Percentiles rank a stretch among this genome's conserved stretches.
Conservation (phyloP, 768 basidiomycete species). For the Mycena rosella region DNA sequence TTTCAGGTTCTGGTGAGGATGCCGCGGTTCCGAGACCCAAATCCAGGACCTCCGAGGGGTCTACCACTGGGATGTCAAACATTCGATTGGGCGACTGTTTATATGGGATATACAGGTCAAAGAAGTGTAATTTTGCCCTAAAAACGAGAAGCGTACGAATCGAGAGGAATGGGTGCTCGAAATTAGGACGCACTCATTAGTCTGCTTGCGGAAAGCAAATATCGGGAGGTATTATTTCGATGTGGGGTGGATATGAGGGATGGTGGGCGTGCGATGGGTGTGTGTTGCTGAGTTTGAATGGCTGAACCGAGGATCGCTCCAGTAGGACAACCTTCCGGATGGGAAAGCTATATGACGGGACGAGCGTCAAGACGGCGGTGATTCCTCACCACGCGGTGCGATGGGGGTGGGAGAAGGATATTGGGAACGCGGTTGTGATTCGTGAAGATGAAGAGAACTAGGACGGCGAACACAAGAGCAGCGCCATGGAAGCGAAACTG, state of each 20-base stretch:
- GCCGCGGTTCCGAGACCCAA: neutral
- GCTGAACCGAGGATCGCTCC: neutral
- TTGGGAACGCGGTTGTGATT: neutral
- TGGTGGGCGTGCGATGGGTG: neutral
- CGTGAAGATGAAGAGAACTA: neutral
- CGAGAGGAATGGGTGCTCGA: no score
- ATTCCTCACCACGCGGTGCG: neutral
- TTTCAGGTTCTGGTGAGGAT: no score
- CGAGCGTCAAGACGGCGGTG: neutral
- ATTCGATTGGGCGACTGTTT: neutral
- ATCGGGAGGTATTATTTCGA: neutral
- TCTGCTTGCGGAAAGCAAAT: no score
- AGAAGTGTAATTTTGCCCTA: no score
- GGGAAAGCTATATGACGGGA: neutral
- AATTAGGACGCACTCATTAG: no score
- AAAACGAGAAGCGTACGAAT: no score
- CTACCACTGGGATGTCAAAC: neutral
- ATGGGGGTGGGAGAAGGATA: neutral
- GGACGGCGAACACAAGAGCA: slow-evolving; percentile 8
- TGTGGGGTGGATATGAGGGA: neutral
- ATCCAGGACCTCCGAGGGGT: neutral
- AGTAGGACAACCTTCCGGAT: neutral
- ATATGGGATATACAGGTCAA: no score
- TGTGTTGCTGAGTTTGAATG: neutral
- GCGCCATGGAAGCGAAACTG: neutral